Base-by-base conservation (phyloP, 768 basidiomycete species). In the Leccinum disarticulatum region DNA sequence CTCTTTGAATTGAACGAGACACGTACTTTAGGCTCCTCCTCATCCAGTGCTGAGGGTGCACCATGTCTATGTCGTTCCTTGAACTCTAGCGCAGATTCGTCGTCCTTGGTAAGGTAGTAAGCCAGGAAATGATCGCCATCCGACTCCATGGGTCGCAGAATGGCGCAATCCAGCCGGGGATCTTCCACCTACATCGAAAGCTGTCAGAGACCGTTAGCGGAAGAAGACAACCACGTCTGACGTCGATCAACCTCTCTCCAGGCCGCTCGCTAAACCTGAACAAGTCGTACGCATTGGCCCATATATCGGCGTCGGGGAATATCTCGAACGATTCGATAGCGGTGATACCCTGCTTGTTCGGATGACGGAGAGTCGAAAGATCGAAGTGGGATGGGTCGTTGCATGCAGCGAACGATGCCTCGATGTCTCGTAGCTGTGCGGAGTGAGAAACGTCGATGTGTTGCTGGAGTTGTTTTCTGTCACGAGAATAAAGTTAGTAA, bases 111-210 rank as follows among this genome's bases (percentile, higher is more conserved):
- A 30, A 93, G 83, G 62, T 93, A 93, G 68, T 91, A 93, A 11
- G 91, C 86, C 57, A 94, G 75, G 83, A 93, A 93, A 49, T 91
- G 90, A 68, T 93, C 91, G 25, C 91, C 88, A 52, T 93, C 92
- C 3, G 89, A 87, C 70, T 90, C 89, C 89, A 92, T 91, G 1
- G 92, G 91, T 28, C 92, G 84, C 56, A 94, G 76, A 60, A 93
- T 88, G 19, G 91, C 92, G 69, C 91, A 93, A 68, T 93, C 91
- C 58, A 93, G 67, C 28, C 92, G 83, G 43, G 89, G 88, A 68
- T 94, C 92, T 27, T 89, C 86, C 56, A 81, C 79, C 90, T 91
- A 56, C 19, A 48, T 57, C 11, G 49, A 38, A 2, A 3, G 13
- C 27, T 13, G 38, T 63, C 17, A 63, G 33, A 38, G 43, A 52